Conservation (phyloP, 345 rosid genomes). For the Passiflora organensis region DNA sequence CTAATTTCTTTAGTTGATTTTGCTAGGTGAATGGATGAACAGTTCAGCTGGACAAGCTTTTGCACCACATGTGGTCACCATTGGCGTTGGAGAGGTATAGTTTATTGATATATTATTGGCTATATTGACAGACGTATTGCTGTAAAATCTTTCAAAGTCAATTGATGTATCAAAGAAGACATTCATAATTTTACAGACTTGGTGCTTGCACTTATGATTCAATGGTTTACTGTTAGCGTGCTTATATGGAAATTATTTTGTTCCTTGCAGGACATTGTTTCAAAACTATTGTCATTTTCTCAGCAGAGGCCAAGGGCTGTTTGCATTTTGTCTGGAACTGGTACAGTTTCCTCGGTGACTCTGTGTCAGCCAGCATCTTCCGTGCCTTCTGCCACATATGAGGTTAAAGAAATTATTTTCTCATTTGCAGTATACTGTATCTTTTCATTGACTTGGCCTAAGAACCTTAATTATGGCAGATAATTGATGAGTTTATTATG, state of each 20-base stretch:
- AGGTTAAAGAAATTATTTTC: conserved; percentile 61
- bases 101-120: not conserved
- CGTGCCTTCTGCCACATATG: conserved; percentile 49
- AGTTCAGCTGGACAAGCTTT: conserved; percentile 91
- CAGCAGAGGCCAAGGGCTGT: conserved; percentile 91
- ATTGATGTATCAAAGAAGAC: not conserved
- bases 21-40: conserved; percentile 99
- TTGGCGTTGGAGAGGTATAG: conserved; percentile 81
- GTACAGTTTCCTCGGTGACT: conserved; percentile 81
- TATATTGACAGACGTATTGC: too few species aligned
- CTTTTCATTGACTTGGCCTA: not conserved
- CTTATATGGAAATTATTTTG: not conserved
- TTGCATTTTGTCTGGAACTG: conserved; percentile 88
- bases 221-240: not conserved
- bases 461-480: too few species aligned
- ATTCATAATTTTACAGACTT: not conserved
- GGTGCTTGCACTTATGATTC: not conserved
- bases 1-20: conserved; percentile 10
- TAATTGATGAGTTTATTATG: too few species aligned
- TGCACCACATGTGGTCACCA: conserved; percentile 82
- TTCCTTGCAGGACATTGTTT: conserved; percentile 66
- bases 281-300: conserved; percentile 68
- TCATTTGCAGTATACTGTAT: not conserved
- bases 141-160: too few species aligned
- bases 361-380: conserved; percentile 73